These are phyloP conservation scores for Xanthoconium purpureum DNA, from an alignment of 768 basidiomycete species.

Conservation along the genomic window DNA sequence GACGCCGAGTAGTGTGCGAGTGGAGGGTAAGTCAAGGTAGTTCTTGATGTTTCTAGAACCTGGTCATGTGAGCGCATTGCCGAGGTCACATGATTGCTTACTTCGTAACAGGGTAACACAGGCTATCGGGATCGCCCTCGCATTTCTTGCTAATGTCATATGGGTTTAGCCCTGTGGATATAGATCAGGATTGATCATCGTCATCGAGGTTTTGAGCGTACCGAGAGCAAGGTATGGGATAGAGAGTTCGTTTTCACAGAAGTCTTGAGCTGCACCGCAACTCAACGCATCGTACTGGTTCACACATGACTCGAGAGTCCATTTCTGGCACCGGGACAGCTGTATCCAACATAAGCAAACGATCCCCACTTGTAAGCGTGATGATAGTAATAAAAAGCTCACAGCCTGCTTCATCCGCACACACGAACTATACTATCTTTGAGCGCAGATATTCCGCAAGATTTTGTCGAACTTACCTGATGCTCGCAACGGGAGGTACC, in stretches of 20 bases:
- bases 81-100: slow-evolving; percentile 12
- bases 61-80: neutral
- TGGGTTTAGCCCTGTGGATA: slow-evolving; percentile 44
- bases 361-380: neutral
- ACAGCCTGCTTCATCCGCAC: slow-evolving; percentile 44
- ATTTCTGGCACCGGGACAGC: slow-evolving; percentile 69
- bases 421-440: slow-evolving; percentile 27
- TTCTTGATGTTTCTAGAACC: slow-evolving; percentile 47
- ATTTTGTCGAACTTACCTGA: slow-evolving; percentile 11
- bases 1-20: slow-evolving; percentile 61
- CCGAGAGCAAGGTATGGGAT: slow-evolving; percentile 31
- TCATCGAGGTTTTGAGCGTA: slow-evolving; percentile 20
- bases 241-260: slow-evolving; percentile 53
- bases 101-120: slow-evolving; percentile 51
- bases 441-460: neutral
- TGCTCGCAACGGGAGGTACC: slow-evolving; percentile 44
- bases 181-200: neutral
- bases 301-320: slow-evolving; percentile 57
- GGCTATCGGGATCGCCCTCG: slow-evolving; percentile 44
- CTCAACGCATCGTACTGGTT: slow-evolving; percentile 63
- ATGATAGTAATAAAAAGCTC: slow-evolving; percentile 1
- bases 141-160: slow-evolving; percentile 71
- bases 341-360: slow-evolving; percentile 23
- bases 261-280: slow-evolving; percentile 64
- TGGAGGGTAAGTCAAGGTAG: slow-evolving; percentile 59